These are phyloP conservation scores for Orbilia ellipsospora DNA, from an alignment of 2,329 filamentous ascomycete species.

Conservation along the genomic window DNA sequence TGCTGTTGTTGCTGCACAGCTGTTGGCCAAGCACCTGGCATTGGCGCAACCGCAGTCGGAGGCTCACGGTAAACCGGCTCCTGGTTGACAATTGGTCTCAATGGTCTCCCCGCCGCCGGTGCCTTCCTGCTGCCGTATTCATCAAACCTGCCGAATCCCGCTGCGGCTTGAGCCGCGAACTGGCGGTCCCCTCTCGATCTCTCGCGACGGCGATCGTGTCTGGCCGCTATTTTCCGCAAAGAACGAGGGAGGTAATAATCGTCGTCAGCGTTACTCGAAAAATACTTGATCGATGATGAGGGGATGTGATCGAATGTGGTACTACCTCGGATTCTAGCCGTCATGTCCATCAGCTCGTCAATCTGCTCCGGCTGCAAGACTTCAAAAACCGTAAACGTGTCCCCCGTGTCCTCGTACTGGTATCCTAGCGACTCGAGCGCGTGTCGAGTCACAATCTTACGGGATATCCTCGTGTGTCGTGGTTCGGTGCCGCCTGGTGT, in stretches of 20 bases:
- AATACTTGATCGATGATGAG: slow-evolving; percentile 6
- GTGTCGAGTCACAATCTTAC: slow-evolving; percentile 85
- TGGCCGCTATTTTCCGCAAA: slow-evolving; percentile 37
- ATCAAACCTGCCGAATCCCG: slow-evolving; percentile 31
- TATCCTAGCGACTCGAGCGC: slow-evolving; percentile 86
- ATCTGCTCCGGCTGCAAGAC: slow-evolving; percentile 43
- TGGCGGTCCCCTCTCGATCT: slow-evolving; percentile 43
- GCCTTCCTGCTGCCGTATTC: slow-evolving; percentile 33
- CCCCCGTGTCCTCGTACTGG: slow-evolving; percentile 83
- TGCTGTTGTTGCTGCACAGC: slow-evolving; percentile 8
- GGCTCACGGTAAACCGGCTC: slow-evolving; percentile 35
- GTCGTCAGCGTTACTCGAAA: background rate
- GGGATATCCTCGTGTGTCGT: slow-evolving; percentile 81
- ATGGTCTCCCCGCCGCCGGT: slow-evolving; percentile 5
- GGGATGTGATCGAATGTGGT: slow-evolving; percentile 2
- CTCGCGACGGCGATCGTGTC: slow-evolving; percentile 53
- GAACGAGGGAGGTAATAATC: background rate
- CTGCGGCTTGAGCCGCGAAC: background rate
- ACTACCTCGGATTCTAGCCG: slow-evolving; percentile 54
- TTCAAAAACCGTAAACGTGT: slow-evolving; percentile 50
- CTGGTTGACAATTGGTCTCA: slow-evolving; percentile 37
- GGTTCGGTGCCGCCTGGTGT: slow-evolving; percentile 38
- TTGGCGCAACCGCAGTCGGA: slow-evolving; percentile 22
- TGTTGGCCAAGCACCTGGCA: slow-evolving; percentile 51
- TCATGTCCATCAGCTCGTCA: slow-evolving; percentile 48